Base-by-base conservation (phyloP, 225 moss, liverwort and hornwort genomes). In the Physcomitrium patens region DNA sequence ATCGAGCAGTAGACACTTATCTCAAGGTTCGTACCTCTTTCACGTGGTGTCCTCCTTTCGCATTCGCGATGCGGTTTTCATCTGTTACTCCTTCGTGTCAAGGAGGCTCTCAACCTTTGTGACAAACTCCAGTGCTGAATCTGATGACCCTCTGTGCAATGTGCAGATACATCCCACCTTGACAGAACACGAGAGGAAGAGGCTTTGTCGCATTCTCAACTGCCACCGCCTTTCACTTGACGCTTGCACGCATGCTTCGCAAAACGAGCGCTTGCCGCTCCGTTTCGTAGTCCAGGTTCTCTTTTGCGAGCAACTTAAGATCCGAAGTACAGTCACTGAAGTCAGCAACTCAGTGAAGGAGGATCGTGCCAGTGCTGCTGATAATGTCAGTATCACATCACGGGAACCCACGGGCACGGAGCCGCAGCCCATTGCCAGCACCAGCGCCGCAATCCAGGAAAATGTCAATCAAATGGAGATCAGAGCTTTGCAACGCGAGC, bases 261-360 rank as follows among this genome's bases (percentile, higher is more conserved):
- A 94, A 73, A 94, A 94, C 63, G 92, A 94, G 83, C 90, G 94
- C 41, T 72, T 94, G 65, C 94, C 94, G 50, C 90, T 94, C 49
- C 89, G 94, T 1, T 84, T 94, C 20, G 92, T 94, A 0, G 92
- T 94, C 63, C 94, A 91, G 81, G 78, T 86, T 10, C 87, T 94
- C 0, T 92, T 94, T 51, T 63, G 84, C 53, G 92, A 94, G 84
- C 94, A 92, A 53, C 81, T 91, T 62, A 94, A 89, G 81, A 76
- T 94, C 27, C 86, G 94, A 28, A 86, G 82, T 62, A 86, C 87
- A 19, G 83, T 92, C 24, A 70, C 71, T 1, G 82, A 85, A 58
- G 78, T 89, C 47, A 73, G 55, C 31, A 72, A 71, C 57, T 76
- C 74, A 47, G 74, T 72, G 46, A 89, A 74, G 69, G 82, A 75